Conservation (phyloP, 2,329 filamentous ascomycete genomes). For the Blumeria graminis region DNA sequence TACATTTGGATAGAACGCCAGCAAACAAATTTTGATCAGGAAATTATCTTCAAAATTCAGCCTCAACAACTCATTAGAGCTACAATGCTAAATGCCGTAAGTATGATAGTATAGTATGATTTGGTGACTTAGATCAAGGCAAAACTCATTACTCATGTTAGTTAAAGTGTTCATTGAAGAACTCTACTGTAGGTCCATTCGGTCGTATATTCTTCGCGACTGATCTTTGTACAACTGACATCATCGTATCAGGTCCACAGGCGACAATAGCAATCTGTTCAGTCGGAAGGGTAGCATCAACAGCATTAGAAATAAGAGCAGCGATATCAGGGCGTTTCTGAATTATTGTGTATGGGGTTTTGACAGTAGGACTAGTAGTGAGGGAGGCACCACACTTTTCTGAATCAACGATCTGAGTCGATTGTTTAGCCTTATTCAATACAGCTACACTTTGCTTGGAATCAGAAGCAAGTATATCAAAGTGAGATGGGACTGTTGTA, state of each 20-base stretch:
- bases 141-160: background rate
- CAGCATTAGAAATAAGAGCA: constrained; percentile 17
- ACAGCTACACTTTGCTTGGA: background rate
- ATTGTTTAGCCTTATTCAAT: background rate
- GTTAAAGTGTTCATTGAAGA: constrained; percentile 21
- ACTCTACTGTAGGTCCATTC: constrained; percentile 22
- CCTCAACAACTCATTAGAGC: too few relatives aligned
- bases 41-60: too few relatives aligned
- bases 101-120: too few relatives aligned
- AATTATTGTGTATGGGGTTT: constrained; percentile 3
- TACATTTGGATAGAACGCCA: too few relatives aligned
- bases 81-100: too few relatives aligned
- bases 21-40: too few relatives aligned
- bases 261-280: constrained; percentile 22
- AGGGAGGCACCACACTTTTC: background rate
- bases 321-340: constrained; percentile 20
- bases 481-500: background rate
- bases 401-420: background rate
- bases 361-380: background rate
- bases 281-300: constrained; percentile 14
- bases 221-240: constrained; percentile 20
- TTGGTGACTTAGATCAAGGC: too few relatives aligned
- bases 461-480: background rate
- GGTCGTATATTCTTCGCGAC: constrained; percentile 20
- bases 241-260: constrained; percentile 23